Conservation (phyloP, 2,329 filamentous ascomycete species). For the Monosporascus sp. region DNA sequence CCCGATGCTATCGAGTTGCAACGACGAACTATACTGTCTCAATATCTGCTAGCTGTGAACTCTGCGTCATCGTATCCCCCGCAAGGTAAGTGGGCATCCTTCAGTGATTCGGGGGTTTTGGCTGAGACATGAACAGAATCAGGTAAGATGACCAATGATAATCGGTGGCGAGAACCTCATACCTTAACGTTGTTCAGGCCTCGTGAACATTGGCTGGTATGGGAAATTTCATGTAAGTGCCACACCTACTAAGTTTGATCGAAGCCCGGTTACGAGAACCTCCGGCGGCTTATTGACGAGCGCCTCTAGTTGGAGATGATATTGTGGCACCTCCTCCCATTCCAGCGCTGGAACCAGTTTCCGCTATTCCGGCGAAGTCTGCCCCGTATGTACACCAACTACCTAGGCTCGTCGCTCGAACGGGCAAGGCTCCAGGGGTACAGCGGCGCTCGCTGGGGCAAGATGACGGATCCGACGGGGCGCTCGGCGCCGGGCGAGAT, state of each 20-base stretch:
- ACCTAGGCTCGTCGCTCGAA: conserved; percentile 32
- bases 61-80: conserved; percentile 42
- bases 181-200: conserved; percentile 23
- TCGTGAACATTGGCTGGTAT: conserved; percentile 52
- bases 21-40: conserved; percentile 46
- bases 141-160: conserved; percentile 9
- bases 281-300: neutral
- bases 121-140: conserved; percentile 12
- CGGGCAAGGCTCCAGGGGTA: conserved; percentile 37
- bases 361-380: conserved; percentile 39
- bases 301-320: conserved; percentile 43
- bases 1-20: conserved; percentile 43
- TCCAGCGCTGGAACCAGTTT: conserved; percentile 44
- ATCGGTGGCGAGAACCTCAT: neutral
- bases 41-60: conserved; percentile 49
- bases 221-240: conserved; percentile 45
- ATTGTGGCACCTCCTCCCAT: conserved; percentile 48
- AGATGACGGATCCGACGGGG: conserved; percentile 54
- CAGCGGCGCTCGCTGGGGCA: conserved; percentile 40
- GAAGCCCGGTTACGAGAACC: neutral
- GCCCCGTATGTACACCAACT: conserved; percentile 41
- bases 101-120: neutral
- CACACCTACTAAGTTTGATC: neutral
- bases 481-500: conserved; percentile 54
- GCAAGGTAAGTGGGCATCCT: conserved; percentile 29